A percentile compares a stretch with the other conserved stretches of the same genome.
phyloP scores from a whole-genome alignment of 2,329 filamentous ascomycete species.

The Trichoderma simmonsii region DNA sequence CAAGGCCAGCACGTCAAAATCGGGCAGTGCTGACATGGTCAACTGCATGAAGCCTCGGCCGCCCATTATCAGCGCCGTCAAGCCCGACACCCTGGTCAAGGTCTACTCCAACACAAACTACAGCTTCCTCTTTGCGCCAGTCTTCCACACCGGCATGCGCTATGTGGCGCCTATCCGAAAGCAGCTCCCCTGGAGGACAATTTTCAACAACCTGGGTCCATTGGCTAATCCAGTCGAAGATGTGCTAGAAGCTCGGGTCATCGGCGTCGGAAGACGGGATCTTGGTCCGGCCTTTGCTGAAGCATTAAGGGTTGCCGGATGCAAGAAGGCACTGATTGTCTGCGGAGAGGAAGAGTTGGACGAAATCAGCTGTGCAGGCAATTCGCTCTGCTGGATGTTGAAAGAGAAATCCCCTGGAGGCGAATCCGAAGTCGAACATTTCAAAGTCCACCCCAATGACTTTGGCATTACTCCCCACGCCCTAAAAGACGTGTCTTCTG shows the following conservation, averaged over 20 bases:
- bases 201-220: slow-evolving; percentile 95
- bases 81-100: slow-evolving; percentile 63
- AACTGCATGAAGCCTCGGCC: slow-evolving; percentile 68
- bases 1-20: slow-evolving; percentile 90
- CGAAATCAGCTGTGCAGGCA: slow-evolving; percentile 88
- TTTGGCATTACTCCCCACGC: slow-evolving; percentile 79
- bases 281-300: slow-evolving; percentile 88
- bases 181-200: slow-evolving; percentile 88
- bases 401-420: slow-evolving; percentile 43
- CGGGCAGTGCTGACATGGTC: slow-evolving; percentile 89
- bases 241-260: slow-evolving; percentile 79
- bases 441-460: slow-evolving; percentile 75
- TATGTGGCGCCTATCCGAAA: slow-evolving; percentile 81
- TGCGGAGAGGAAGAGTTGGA: slow-evolving; percentile 95
- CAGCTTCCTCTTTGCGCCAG: slow-evolving; percentile 90
- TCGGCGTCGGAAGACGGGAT: slow-evolving; percentile 87
- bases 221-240: slow-evolving; percentile 87
- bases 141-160: slow-evolving; percentile 94
- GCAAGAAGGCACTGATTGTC: slow-evolving; percentile 81
- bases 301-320: slow-evolving; percentile 71
- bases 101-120: slow-evolving; percentile 85
- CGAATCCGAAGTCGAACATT: slow-evolving; percentile 64
- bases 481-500: slow-evolving; percentile 74
- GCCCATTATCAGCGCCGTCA: slow-evolving; percentile 72
- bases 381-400: slow-evolving; percentile 85